These are phyloP conservation scores for Antitrichia curtipendula DNA, from an alignment of 225 moss, liverwort and hornwort genomes.

Conservation along the genomic window DNA sequence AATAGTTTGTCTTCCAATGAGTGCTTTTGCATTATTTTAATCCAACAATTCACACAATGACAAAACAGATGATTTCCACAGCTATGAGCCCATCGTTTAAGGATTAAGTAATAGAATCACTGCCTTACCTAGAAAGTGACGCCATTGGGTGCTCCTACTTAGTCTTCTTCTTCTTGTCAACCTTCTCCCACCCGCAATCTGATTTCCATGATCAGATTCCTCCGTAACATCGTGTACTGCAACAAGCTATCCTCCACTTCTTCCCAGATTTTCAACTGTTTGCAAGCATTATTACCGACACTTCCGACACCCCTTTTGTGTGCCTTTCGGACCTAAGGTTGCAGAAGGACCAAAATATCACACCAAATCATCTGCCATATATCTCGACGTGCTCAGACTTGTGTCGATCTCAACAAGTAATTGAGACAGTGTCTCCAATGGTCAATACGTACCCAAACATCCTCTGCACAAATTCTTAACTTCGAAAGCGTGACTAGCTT, in stretches of 20 bases:
- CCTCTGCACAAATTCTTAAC: neutral
- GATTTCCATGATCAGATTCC: neutral
- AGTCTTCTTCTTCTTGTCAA: no score
- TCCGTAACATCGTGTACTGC: neutral
- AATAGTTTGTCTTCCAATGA: no score
- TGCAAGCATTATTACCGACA: neutral
- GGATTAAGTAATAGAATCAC: no score
- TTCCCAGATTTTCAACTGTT: neutral
- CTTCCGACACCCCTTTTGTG: neutral
- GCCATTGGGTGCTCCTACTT: no score
- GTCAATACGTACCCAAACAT: neutral
- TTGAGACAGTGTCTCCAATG: neutral
- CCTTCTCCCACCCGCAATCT: neutral
- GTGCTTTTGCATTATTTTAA: no score
- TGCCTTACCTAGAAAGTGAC: no score
- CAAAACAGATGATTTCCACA: no score
- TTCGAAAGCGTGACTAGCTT: neutral
- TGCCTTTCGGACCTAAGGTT: neutral
- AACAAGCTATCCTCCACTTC: neutral
- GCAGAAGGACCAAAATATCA: neutral
- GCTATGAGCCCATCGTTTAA: no score
- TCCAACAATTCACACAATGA: no score
- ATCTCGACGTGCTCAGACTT: neutral
- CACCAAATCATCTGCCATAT: neutral
- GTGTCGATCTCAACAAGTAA: neutral